These are phyloP conservation scores for Thyridium curvatum DNA, from an alignment of 2,329 filamentous ascomycete species.

Conservation along the genomic window DNA sequence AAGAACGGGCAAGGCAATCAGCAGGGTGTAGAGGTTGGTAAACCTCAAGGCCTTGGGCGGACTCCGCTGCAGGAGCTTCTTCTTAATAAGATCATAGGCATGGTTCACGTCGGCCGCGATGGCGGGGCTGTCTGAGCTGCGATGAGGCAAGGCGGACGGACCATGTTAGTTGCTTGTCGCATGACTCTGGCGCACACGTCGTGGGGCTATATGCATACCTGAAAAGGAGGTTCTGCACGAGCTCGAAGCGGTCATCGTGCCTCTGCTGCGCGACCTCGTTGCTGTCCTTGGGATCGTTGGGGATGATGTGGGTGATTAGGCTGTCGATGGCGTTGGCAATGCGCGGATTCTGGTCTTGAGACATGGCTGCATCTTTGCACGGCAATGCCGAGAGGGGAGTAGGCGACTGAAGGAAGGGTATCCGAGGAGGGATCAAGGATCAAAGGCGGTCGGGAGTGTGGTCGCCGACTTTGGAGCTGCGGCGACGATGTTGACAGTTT, in stretches of 20 bases:
- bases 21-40: slow-evolving; percentile 81
- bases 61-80: slow-evolving; percentile 74
- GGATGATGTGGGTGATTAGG: slow-evolving; percentile 69
- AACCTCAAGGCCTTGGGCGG: slow-evolving; percentile 76
- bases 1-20: slow-evolving; percentile 85
- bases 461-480: slow-evolving; percentile 8
- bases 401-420: background rate
- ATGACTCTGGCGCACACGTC: too few species aligned
- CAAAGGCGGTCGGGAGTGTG: slow-evolving; percentile 14
- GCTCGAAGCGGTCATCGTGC: slow-evolving; percentile 54
- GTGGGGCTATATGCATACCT: slow-evolving; percentile 2
- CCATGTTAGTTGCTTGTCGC: slow-evolving; percentile 2
- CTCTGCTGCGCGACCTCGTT: slow-evolving; percentile 63
- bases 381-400: background rate
- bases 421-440: background rate
- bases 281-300: slow-evolving; percentile 57
- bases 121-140: slow-evolving; percentile 43
- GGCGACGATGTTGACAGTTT: slow-evolving; percentile 8
- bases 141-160: slow-evolving; percentile 3
- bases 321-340: slow-evolving; percentile 74
- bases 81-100: slow-evolving; percentile 86
- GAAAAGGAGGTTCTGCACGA: slow-evolving; percentile 33
- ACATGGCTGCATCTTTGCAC: slow-evolving; percentile 47
- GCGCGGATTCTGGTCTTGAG: slow-evolving; percentile 53
- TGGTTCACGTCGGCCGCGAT: slow-evolving; percentile 75